Evolutionary conservation across 441 rosid genomes (phyloP).

Genomic region (Erysimum pusillum): DNA sequence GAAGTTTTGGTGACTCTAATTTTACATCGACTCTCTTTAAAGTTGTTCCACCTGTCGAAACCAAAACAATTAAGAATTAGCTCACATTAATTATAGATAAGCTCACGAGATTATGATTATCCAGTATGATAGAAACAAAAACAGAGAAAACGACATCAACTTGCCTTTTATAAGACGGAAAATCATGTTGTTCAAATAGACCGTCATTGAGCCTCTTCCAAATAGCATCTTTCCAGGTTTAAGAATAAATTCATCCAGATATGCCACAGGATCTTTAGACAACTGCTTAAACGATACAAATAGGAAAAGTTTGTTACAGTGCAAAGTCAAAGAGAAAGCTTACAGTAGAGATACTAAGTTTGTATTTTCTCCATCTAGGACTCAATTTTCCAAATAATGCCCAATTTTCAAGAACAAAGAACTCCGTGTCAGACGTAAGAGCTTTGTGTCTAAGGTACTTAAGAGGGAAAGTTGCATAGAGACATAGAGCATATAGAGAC

Average conservation of each 20-base stretch:
- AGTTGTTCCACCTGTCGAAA: constrained; percentile 70
- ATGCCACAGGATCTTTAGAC: constrained; percentile 73
- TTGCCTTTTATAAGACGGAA: constrained; percentile 75
- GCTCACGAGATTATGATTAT: constrained; percentile 3
- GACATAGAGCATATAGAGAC: constrained; percentile 5
- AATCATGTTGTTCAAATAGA: constrained; percentile 74
- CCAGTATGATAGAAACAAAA: constrained; percentile 7
- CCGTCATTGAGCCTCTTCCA: constrained; percentile 74
- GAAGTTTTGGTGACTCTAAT: constrained; percentile 75
- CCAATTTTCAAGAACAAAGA: constrained; percentile 11
- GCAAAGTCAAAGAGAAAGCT: constrained; percentile 9
- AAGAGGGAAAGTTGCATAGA: constrained; percentile 10
- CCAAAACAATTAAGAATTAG: constrained; percentile 32
- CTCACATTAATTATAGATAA: not conserved
- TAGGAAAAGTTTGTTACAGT: not conserved
- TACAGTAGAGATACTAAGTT: constrained; percentile 9
- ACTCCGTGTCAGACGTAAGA: not conserved
- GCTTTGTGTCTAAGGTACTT: constrained; percentile 2
- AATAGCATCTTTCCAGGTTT: constrained; percentile 78
- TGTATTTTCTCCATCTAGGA: constrained; percentile 15
- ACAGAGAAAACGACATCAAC: constrained; percentile 15
- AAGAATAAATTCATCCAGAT: constrained; percentile 71
- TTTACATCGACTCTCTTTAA: constrained; percentile 62
- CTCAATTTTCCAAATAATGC: not conserved
- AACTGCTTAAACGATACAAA: constrained; percentile 61